Conservation (phyloP, 2,329 filamentous ascomycete species). For the Penicillium digitatum region DNA sequence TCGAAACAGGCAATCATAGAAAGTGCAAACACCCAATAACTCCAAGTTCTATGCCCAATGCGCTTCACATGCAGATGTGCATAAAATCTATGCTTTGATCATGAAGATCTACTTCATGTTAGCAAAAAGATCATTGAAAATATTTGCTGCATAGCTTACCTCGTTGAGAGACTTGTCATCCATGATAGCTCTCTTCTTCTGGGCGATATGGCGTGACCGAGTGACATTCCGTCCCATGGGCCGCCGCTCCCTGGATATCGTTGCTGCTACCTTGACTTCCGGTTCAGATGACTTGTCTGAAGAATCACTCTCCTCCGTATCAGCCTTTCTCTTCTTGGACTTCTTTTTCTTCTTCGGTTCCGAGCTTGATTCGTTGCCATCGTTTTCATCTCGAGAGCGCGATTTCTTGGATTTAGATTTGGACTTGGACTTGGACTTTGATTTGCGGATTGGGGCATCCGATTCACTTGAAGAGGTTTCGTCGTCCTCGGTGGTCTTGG, state of each 20-base stretch:
- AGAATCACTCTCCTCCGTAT: conserved; percentile 31
- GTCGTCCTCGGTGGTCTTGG: conserved; percentile 1
- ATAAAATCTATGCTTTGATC: conserved; percentile 22
- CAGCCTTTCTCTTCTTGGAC: conserved; percentile 35
- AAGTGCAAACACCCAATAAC: conserved; percentile 3
- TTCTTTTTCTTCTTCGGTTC: conserved; percentile 32
- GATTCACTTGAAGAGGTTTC: conserved; percentile 13
- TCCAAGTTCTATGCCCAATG: conserved; percentile 4
- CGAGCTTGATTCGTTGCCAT: conserved; percentile 16
- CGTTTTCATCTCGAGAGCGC: conserved; percentile 18
- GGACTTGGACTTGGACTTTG: conserved; percentile 17
- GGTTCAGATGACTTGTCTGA: conserved; percentile 6
- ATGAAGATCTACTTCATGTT: conserved; percentile 22
- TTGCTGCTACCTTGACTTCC: conserved; percentile 32
- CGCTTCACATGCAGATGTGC: conserved; percentile 9
- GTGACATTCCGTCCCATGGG: conserved; percentile 65
- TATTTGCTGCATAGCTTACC: conserved; percentile 48
- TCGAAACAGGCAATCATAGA: not conserved
- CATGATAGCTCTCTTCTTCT: conserved; percentile 79
- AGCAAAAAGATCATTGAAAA: not conserved
- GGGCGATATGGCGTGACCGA: conserved; percentile 76
- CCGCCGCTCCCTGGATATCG: conserved; percentile 47
- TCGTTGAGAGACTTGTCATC: conserved; percentile 81
- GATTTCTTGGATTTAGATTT: conserved; percentile 24
- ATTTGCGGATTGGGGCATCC: conserved; percentile 7